Percentiles rank a stretch among this genome's conserved stretches.
phyloP scores from a whole-genome alignment of 768 basidiomycete genomes.

The Pilatotrama ljubarskyi region DNA sequence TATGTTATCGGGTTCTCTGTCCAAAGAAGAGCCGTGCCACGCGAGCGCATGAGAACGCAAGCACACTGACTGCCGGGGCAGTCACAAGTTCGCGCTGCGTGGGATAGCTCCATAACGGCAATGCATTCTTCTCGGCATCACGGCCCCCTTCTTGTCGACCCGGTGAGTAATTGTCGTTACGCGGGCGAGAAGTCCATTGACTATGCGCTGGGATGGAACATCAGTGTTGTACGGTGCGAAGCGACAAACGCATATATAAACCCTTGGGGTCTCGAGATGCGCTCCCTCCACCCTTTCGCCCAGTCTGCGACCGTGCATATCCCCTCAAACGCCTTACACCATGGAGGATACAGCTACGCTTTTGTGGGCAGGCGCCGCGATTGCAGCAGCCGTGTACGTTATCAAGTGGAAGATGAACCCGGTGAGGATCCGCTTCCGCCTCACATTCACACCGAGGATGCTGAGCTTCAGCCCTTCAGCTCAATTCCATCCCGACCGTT shows the following conservation, averaged over 20 bases:
- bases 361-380: background rate
- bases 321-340: too few species aligned
- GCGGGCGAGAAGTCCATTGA: background rate
- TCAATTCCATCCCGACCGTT: constrained; percentile 35
- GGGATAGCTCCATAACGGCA: background rate
- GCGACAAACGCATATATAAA: background rate
- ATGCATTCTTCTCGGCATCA: background rate
- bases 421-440: background rate
- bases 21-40: too few species aligned
- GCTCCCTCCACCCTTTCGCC: too few species aligned
- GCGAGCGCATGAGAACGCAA: too few species aligned
- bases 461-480: background rate
- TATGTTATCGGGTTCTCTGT: too few species aligned
- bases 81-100: background rate
- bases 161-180: constrained; percentile 3
- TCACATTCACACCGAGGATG: too few species aligned
- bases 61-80: background rate
- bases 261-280: background rate
- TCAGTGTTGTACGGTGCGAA: too few species aligned
- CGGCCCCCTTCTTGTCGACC: background rate
- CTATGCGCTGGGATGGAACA: background rate
- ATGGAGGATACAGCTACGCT: background rate
- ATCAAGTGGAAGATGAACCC: constrained; percentile 4
- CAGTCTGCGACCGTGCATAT: too few species aligned
- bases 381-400: background rate